Base-by-base conservation (phyloP, 768 basidiomycete genomes). In the Boletus fagicola region DNA sequence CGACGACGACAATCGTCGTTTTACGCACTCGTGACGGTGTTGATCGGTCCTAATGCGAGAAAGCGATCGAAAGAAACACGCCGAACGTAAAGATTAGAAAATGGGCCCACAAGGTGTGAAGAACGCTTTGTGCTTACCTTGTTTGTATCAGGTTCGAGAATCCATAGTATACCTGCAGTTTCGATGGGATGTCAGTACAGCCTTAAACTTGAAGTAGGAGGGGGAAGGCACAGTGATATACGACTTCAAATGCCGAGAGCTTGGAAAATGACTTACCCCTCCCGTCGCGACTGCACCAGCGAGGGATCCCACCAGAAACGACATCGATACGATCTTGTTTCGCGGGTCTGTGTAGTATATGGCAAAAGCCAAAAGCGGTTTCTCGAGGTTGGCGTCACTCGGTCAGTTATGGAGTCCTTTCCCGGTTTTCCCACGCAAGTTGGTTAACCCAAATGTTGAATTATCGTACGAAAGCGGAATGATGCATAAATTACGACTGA, bases 261-360 rank as follows among this genome's bases (percentile, higher is more conserved):
- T 15, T 30, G 24, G 42, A 44, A 24, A 10, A 33, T 47, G 39
- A 56, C 74, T 65, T 70, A 84, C 86, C 60, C 86, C 86, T 53
- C 86, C 85, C 36, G 85, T 86, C 50, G 83, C 79, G 55, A 88
- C 75, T 35, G 84, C 85, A 28, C 86, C 86, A 36, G 87, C 85
- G n/a, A 87, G 69, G n/a, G 86, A 83, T 28, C 86, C 85, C 51
- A 83, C 65, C 51, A 86, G 72, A 68, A 82, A 76, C 51, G 85
- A 84, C 85, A 86, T 86, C 3, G 38, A 31, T 44, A 18, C 9
- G 13, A 7, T 50, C 24, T 36, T 18, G 49, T 49, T 36, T 26
- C 12, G n/a, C 38, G 13, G n/a, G 24, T 51, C 26, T 15, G 20
- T 8, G 18, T 35, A 9, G 30, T 10, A 15, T 33, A 48, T 36